Percentiles rank a stretch among this genome's conserved stretches.
These are phyloP conservation scores for Parathielavia appendiculata DNA, from an alignment of 495 filamentous ascomycete species.

Conservation along the genomic window DNA sequence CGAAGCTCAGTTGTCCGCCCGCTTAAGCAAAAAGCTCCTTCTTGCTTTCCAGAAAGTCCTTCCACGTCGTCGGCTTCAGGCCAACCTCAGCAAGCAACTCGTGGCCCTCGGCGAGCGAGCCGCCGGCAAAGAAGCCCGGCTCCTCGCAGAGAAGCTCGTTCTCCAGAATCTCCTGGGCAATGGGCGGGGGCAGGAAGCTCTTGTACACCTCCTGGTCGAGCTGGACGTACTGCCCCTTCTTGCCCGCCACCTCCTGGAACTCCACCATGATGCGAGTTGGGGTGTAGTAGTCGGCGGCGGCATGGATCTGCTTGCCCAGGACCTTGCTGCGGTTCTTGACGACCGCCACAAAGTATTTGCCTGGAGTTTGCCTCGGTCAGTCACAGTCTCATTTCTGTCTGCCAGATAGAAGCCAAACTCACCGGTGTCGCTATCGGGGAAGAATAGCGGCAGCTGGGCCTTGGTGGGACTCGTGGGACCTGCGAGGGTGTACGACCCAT, in stretches of 20 bases:
- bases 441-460: conserved; percentile 40
- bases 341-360: conserved; percentile 50
- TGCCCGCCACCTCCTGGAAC: conserved; percentile 35
- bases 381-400: background rate
- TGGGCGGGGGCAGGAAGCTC: conserved; percentile 24
- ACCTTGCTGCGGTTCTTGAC: conserved; percentile 46
- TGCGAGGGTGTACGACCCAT: background rate
- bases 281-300: conserved; percentile 37
- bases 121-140: background rate
- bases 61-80: conserved; percentile 1
- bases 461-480: background rate
- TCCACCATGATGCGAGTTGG: conserved; percentile 35
- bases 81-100: background rate
- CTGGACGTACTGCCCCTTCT: conserved; percentile 44
- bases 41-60: background rate
- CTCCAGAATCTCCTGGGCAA: conserved; percentile 2
- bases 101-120: background rate
- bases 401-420: background rate
- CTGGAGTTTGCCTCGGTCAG: conserved; percentile 11
- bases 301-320: conserved; percentile 41
- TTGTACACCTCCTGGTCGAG: conserved; percentile 37
- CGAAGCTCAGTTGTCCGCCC: too few species aligned
- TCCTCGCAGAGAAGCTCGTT: conserved; percentile 1
- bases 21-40: background rate
- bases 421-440: conserved; percentile 39